These are phyloP conservation scores for Termitomyces sp. DNA, from an alignment of 768 basidiomycete species.

Conservation along the genomic window DNA sequence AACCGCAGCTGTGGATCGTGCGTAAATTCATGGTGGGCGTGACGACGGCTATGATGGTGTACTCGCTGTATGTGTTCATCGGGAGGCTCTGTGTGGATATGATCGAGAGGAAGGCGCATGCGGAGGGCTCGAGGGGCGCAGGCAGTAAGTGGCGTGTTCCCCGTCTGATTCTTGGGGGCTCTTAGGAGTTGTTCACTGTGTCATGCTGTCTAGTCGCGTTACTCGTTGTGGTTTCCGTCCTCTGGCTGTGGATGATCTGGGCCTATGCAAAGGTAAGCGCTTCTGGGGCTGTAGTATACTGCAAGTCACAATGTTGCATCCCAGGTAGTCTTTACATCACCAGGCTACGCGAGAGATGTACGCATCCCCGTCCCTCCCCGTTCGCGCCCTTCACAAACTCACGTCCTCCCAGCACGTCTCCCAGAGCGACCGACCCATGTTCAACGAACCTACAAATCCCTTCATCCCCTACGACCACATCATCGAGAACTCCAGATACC, in stretches of 20 bases:
- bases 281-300: background rate
- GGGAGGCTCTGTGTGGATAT: constrained; percentile 67
- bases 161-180: background rate
- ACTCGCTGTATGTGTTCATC: constrained; percentile 75
- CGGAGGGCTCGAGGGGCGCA: constrained; percentile 40
- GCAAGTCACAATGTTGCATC: too few relatives aligned
- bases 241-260: constrained; percentile 75
- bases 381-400: background rate
- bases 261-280: constrained; percentile 60
- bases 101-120: constrained; percentile 40
- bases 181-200: background rate
- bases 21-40: constrained; percentile 65
- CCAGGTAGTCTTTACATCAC: constrained; percentile 61
- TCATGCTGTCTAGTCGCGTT: constrained; percentile 49
- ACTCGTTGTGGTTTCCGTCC: constrained; percentile 53
- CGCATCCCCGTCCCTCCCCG: constrained; percentile 13
- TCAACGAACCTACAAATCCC: constrained; percentile 12
- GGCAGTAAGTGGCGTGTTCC: constrained; percentile 57
- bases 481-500: constrained; percentile 2
- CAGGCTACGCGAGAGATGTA: constrained; percentile 67
- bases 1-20: constrained; percentile 68
- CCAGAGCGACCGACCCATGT: constrained; percentile 20
- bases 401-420: constrained; percentile 18
- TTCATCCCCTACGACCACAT: constrained; percentile 4
- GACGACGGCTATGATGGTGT: constrained; percentile 55